Conservation (phyloP, 148 eudicot species). For the Polygonum maritimum region DNA sequence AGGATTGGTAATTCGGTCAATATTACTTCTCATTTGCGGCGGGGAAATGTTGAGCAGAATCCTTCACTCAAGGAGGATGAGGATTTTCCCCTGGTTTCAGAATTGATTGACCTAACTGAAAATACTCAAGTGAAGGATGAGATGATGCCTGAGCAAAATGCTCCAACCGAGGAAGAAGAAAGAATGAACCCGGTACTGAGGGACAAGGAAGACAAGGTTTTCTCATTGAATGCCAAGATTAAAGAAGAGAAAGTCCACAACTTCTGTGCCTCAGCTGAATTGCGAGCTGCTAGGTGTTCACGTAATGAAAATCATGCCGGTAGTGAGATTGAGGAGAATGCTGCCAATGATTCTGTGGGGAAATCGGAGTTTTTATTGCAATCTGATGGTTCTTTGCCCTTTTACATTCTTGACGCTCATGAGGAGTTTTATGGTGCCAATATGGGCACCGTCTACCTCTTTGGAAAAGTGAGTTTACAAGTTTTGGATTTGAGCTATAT, state of each 20-base stretch:
- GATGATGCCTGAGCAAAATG: background rate
- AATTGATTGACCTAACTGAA: background rate
- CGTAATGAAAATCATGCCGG: constrained; percentile 22
- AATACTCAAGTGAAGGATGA: constrained; percentile 24
- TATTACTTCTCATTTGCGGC: constrained; percentile 12
- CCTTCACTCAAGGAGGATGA: constrained; percentile 16
- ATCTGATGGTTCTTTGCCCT: constrained; percentile 71
- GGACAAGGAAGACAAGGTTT: constrained; percentile 27
- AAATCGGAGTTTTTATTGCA: constrained; percentile 62
- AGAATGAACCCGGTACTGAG: constrained; percentile 1
- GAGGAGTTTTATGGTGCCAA: constrained; percentile 71
- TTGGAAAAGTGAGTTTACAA: constrained; percentile 70
- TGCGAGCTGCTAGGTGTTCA: constrained; percentile 44
- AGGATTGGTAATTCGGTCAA: constrained; percentile 24
- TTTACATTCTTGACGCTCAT: constrained; percentile 78
- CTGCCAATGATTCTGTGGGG: constrained; percentile 27
- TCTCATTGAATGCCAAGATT: constrained; percentile 67
- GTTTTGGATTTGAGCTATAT: background rate
- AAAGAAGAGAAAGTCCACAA: constrained; percentile 51
- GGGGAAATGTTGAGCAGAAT: constrained; percentile 17
- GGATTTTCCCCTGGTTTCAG: constrained; percentile 10
- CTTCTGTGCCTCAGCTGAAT: constrained; percentile 54
- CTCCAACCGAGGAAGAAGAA: background rate
- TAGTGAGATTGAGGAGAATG: constrained; percentile 13
- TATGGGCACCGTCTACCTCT: constrained; percentile 69